Evolutionary conservation across 441 rosid genomes (phyloP).

Genomic region (Melastoma candidum): DNA sequence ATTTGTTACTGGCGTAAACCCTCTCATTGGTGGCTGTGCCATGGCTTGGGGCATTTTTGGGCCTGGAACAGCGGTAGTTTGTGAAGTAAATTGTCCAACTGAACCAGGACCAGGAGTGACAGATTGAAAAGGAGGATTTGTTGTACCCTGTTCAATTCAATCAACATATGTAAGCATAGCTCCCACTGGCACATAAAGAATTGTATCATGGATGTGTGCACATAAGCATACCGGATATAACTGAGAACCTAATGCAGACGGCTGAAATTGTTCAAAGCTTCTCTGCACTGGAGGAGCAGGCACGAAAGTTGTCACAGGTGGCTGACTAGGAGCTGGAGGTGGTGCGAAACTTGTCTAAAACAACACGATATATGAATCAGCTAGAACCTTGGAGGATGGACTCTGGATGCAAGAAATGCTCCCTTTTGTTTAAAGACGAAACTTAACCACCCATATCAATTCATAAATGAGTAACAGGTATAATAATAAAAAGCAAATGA

Average conservation of each 20-base stretch:
- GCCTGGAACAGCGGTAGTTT: slow-evolving; percentile 43
- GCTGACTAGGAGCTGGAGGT: slow-evolving; percentile 42
- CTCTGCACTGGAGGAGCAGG: slow-evolving; percentile 75
- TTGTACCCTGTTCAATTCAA: slow-evolving; percentile 38
- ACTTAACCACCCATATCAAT: too few relatives aligned
- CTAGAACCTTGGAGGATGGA: too few relatives aligned
- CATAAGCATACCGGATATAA: slow-evolving; percentile 60
- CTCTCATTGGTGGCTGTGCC: slow-evolving; percentile 45
- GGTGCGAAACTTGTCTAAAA: slow-evolving; percentile 52
- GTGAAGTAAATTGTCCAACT: slow-evolving; percentile 43
- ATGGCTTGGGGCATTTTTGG: slow-evolving; percentile 47
- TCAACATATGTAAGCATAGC: slow-evolving; percentile 15
- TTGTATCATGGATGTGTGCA: slow-evolving; percentile 4
- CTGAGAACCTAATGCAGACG: slow-evolving; percentile 70
- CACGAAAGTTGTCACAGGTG: slow-evolving; percentile 59
- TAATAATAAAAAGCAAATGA: too few relatives aligned
- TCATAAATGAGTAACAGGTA: too few relatives aligned
- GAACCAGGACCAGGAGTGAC: slow-evolving; percentile 44
- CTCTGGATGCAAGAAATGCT: slow-evolving; percentile 10
- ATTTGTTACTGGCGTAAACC: slow-evolving; percentile 57
- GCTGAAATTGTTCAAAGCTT: slow-evolving; percentile 86
- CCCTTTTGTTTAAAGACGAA: too few relatives aligned
- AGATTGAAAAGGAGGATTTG: slow-evolving; percentile 43
- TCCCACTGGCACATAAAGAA: slow-evolving; percentile 11
- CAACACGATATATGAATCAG: too few relatives aligned